Percentiles rank a stretch among this genome's conserved stretches.
Evolutionary conservation across 2,329 filamentous ascomycete species (phyloP).

Genomic region (Cyphellophora europaea): DNA sequence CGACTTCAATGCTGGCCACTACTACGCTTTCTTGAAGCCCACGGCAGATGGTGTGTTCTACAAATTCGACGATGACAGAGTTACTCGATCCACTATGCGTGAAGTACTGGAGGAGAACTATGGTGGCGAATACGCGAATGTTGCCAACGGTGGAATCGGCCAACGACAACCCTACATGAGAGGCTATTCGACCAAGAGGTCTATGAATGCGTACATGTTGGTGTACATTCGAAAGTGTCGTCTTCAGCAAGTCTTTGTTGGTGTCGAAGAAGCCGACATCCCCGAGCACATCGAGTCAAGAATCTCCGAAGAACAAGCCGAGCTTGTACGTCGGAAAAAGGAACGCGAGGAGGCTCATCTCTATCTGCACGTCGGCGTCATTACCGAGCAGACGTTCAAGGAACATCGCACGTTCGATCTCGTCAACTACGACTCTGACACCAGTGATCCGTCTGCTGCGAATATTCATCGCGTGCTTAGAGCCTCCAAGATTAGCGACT

Average conservation of each 20-base stretch:
- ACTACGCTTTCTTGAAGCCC: conserved; percentile 94
- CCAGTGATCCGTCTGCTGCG: conserved; percentile 60
- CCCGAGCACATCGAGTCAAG: conserved; percentile 70
- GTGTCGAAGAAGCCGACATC: conserved; percentile 67
- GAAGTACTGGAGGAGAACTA: conserved; percentile 96
- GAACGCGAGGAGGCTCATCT: conserved; percentile 92
- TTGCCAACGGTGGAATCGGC: conserved; percentile 46
- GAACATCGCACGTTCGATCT: conserved; percentile 79
- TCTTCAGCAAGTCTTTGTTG: conserved; percentile 71
- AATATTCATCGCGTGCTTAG: conserved; percentile 64
- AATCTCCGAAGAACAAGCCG: conserved; percentile 72
- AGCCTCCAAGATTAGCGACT: conserved; percentile 65
- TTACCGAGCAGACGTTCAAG: conserved; percentile 73
- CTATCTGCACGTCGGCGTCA: conserved; percentile 75
- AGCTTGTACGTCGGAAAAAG: conserved; percentile 67
- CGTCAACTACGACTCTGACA: conserved; percentile 54
- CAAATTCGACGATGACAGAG: conserved; percentile 93
- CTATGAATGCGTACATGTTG: conserved; percentile 94
- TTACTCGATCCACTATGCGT: conserved; percentile 83
- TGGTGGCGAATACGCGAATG: conserved; percentile 67
- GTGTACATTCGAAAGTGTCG: conserved; percentile 88
- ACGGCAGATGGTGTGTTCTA: conserved; percentile 90
- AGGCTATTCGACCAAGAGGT: conserved; percentile 55
- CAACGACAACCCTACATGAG: conserved; percentile 57
- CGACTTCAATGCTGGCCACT: conserved; percentile 93